phyloP scores from a whole-genome alignment of 2,329 filamentous ascomycete species.

The Sarocladium strictum region DNA sequence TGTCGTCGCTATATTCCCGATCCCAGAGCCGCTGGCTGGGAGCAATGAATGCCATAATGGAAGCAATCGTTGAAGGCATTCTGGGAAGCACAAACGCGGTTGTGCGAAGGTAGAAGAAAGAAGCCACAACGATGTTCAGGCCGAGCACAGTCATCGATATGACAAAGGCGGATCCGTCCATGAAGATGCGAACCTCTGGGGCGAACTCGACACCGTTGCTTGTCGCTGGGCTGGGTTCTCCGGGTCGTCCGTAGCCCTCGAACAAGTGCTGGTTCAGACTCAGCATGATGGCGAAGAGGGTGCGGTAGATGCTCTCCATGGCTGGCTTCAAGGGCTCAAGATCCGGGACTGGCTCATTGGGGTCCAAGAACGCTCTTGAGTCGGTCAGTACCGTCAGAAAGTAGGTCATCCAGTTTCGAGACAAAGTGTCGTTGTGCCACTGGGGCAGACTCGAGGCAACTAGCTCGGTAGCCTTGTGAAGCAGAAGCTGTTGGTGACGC shows the following conservation, averaged over 20 bases:
- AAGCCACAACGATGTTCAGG: conserved; percentile 36
- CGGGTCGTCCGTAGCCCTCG: conserved; percentile 10
- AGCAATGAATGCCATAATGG: conserved; percentile 40
- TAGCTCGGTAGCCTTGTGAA: conserved; percentile 10
- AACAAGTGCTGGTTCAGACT: conserved; percentile 36
- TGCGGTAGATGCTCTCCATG: conserved; percentile 20
- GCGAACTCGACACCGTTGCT: conserved; percentile 15
- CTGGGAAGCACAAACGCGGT: conserved; percentile 39
- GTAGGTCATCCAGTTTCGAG: conserved; percentile 40
- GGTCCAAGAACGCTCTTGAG: conserved; percentile 26
- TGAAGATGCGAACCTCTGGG: conserved; percentile 38
- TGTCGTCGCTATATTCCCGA: background rate
- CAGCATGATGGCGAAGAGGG: conserved; percentile 25
- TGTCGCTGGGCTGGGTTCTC: rapidly evolving
- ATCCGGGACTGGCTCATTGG: conserved; percentile 16
- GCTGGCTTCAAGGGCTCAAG: conserved; percentile 11
- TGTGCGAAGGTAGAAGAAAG: conserved; percentile 33
- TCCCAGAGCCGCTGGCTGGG: conserved; percentile 33
- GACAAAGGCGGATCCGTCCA: conserved; percentile 38
- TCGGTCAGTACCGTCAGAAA: conserved; percentile 29
- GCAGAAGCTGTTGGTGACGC: conserved; percentile 13
- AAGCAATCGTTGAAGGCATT: conserved; percentile 45
- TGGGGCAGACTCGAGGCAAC: background rate
- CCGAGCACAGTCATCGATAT: conserved; percentile 37
- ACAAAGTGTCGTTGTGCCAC: conserved; percentile 43